Evolutionary conservation across 116 monocot species (phyloP), one percentile per base, ranked within the genome.

Genomic region (Papilionanthe hybrid): DNA sequence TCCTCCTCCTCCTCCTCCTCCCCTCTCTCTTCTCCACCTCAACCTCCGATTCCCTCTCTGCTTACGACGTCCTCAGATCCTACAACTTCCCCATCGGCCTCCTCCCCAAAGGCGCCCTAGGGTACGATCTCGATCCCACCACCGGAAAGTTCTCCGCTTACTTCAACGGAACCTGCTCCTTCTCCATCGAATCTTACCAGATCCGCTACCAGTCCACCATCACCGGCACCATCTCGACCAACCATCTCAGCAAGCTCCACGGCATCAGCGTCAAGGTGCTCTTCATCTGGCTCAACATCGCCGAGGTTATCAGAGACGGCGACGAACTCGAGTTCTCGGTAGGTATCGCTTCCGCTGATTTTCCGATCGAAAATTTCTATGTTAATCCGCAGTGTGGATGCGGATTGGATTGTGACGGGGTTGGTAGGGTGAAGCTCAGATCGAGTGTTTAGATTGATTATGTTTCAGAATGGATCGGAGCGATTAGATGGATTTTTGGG

Each of bases 271-370:
- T 85, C 44, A 88, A 82, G 80, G 49, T 88, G n/a, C 82, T 88
- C 22, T 55, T 88, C 27, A 20, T 88, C 66, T 88, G 88, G 85
- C 30, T 88, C 60, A 82, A 80, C 72, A 82, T 88, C 78, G 42
- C 75, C 55, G 88, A 88, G 85, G 85, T 88, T 13, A 25, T 75
- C 1, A 47, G 87, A 48, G 19, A n/a, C n/a, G 87, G 79, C 13
- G 85, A 87, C 29, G 15, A 87, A 13, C 82, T 90, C 45, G 80
- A 79, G 12, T 87, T 90, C 78, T 90, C 87, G 1, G 90, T 90
- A 9, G 90, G 90, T 44, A 90, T 90, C 57, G 83, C 79, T n/a
- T 85, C 87, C 18, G 87, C 90, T 15, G 76, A 72, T 65, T 90
- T 90, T 65, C 47, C 65, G 15, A 55, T 87, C 48, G 83, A 81